Conservation (phyloP, 164 flowering plant species). For the Chloranthus sessilifolius region DNA sequence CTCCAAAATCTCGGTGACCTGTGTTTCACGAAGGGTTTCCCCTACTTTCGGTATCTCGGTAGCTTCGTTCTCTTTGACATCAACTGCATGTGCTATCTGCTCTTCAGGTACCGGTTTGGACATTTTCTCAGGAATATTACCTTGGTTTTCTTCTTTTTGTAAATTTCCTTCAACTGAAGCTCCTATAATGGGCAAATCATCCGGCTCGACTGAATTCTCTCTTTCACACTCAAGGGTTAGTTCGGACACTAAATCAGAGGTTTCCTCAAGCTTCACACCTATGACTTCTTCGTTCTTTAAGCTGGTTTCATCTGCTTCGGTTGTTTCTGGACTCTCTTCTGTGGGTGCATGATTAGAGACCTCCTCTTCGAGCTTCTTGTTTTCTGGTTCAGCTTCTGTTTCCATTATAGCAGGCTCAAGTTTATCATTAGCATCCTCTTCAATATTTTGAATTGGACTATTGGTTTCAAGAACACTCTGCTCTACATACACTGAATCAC, state of each 20-base stretch:
- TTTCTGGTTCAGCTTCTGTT: constrained; percentile 20
- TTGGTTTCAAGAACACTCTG: not conserved
- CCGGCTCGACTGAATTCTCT: not conserved
- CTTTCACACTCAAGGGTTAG: not conserved
- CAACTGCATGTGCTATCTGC: not conserved
- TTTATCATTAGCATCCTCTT: not conserved
- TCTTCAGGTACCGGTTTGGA: constrained; percentile 1
- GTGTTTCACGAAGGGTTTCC: not conserved
- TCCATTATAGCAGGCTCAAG: not conserved
- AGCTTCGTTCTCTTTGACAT: not conserved
- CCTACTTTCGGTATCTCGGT: not conserved
- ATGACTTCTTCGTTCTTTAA: constrained; percentile 6
- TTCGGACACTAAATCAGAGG: constrained; percentile 5
- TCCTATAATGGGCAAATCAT: not conserved
- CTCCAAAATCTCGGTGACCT: not conserved
- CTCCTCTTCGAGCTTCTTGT: constrained; percentile 5
- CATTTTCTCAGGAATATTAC: not conserved
- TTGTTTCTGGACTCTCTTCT: constrained; percentile 14
- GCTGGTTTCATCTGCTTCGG: constrained; percentile 9
- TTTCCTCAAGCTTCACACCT: constrained; percentile 12
- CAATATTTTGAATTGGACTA: too few relatives aligned
- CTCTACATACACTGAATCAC: not conserved
- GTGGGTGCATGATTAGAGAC: constrained; percentile 6
- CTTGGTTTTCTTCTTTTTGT: not conserved
- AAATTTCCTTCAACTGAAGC: constrained; percentile 1